A percentile compares a stretch with the other conserved stretches of the same genome.
These are phyloP conservation scores for Pythium sp. DNA, from an alignment of 352 stramenopile species.

Conservation along the genomic window DNA sequence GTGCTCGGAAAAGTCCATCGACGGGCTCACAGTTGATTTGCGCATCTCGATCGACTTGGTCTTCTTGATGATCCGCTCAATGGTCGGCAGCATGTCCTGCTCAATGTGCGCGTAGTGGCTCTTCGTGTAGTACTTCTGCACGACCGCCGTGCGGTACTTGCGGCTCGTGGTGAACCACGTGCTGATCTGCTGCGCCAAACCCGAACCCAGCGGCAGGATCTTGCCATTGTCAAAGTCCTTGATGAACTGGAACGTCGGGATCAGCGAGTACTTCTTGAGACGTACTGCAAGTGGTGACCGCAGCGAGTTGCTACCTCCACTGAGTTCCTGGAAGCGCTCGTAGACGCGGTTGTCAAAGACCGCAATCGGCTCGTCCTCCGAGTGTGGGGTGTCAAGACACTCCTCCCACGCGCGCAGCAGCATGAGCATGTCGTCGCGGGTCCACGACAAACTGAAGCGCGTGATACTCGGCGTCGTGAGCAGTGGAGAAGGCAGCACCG, in stretches of 20 bases:
- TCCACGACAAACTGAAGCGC: slow-evolving; percentile 11
- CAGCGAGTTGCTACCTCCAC: neutral
- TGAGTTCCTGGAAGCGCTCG: slow-evolving; percentile 9
- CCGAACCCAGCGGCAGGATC: neutral
- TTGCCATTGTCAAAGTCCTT: slow-evolving; percentile 7
- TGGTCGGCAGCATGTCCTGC: slow-evolving; percentile 8
- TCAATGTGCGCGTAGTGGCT: slow-evolving; percentile 15
- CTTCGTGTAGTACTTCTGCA: slow-evolving; percentile 12
- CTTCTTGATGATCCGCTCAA: slow-evolving; percentile 13
- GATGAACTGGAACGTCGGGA: slow-evolving; percentile 16
- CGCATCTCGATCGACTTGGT: neutral
- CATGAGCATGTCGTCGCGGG: slow-evolving; percentile 9
- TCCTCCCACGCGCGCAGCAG: slow-evolving; percentile 13
- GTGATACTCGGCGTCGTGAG: neutral
- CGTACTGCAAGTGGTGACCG: slow-evolving; percentile 8
- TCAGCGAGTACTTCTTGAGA: slow-evolving; percentile 14
- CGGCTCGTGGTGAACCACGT: slow-evolving; percentile 7
- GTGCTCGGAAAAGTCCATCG: neutral
- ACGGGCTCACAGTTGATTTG: neutral
- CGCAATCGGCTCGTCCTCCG: neutral
- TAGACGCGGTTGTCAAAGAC: slow-evolving; percentile 13
- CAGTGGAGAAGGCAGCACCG: neutral
- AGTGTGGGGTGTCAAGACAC: slow-evolving; percentile 1
- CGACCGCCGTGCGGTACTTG: slow-evolving; percentile 7
- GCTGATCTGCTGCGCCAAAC: neutral